phyloP scores from a whole-genome alignment of 805 yeast genomes.

The Metschnikowia colocasiae region DNA sequence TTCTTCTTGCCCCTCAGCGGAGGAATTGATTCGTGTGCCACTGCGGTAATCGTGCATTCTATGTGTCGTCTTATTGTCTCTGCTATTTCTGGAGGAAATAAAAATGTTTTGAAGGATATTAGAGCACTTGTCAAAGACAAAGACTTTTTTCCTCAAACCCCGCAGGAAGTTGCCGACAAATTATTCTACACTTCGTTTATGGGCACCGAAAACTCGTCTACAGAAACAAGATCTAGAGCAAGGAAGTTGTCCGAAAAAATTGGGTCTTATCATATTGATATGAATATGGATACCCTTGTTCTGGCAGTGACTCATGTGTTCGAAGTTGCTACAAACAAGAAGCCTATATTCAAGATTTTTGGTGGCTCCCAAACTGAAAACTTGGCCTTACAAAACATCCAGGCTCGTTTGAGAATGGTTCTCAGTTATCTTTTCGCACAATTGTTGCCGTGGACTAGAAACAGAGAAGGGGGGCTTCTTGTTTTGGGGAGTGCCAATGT shows the following conservation, averaged over 20 bases:
- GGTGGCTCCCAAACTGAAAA: conserved; percentile 94
- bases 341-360: conserved; percentile 83
- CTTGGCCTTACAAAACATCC: conserved; percentile 92
- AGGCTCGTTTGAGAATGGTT: conserved; percentile 95
- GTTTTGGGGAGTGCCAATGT: conserved; percentile 97
- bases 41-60: conserved; percentile 88
- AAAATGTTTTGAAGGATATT: conserved; percentile 75
- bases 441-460: conserved; percentile 90
- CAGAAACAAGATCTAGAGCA: conserved; percentile 81
- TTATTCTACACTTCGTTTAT: conserved; percentile 88
- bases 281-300: conserved; percentile 88
- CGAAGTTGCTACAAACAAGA: conserved; percentile 85
- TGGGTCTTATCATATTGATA: conserved; percentile 86
- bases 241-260: conserved; percentile 66
- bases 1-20: conserved; percentile 93
- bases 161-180: conserved; percentile 69
- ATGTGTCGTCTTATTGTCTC: conserved; percentile 85
- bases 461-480: conserved; percentile 67
- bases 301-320: conserved; percentile 69
- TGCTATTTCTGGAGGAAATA: conserved; percentile 64
- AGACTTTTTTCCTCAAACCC: conserved; percentile 65
- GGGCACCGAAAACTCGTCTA: conserved; percentile 94
- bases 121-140: conserved; percentile 57
- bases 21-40: conserved; percentile 97
- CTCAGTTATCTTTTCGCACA: conserved; percentile 91